A percentile compares a stretch with the other conserved stretches of the same genome.
Conservation (phyloP, 2,329 filamentous ascomycete species). For the Plectosphaerella sp. region DNA sequence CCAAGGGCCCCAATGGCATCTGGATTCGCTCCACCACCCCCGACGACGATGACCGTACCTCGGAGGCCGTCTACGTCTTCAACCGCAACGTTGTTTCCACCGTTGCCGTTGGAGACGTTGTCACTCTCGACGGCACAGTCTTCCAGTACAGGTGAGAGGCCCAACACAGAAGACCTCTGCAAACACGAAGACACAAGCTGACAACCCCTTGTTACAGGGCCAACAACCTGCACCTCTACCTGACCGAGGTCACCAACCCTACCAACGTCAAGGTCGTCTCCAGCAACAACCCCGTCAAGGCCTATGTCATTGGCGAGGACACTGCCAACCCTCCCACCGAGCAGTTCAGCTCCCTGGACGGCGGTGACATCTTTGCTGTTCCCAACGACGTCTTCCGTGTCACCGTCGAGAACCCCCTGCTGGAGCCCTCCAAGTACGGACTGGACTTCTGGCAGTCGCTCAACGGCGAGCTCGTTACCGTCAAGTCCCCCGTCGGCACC, state of each 20-base stretch:
- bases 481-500: conserved; percentile 52
- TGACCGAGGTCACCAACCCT: conserved; percentile 59
- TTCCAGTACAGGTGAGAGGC: conserved; percentile 51
- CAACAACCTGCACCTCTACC: conserved; percentile 55
- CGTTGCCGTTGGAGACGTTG: conserved; percentile 57
- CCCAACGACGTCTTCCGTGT: conserved; percentile 59
- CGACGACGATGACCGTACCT: conserved; percentile 51
- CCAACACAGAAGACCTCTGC: conserved; percentile 59
- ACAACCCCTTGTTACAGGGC: conserved; percentile 43
- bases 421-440: conserved; percentile 58
- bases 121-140: conserved; percentile 57
- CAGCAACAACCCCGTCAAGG: conserved; percentile 46
- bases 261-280: conserved; percentile 49
- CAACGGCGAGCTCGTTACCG: conserved; percentile 61
- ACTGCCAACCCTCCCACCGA: conserved; percentile 54
- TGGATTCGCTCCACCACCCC: conserved; percentile 58
- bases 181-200: conserved; percentile 46
- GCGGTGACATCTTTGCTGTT: conserved; percentile 59
- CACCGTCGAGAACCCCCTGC: conserved; percentile 53
- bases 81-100: conserved; percentile 43
- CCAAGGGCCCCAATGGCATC: conserved; percentile 56
- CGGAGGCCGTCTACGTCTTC: conserved; percentile 64
- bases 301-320: conserved; percentile 57
- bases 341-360: conserved; percentile 58
- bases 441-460: conserved; percentile 73